Percentiles rank a stretch among this genome's conserved stretches.
Conservation (phyloP, 2,329 filamentous ascomycete species). For the Paracorniculantispora psalliotae region DNA sequence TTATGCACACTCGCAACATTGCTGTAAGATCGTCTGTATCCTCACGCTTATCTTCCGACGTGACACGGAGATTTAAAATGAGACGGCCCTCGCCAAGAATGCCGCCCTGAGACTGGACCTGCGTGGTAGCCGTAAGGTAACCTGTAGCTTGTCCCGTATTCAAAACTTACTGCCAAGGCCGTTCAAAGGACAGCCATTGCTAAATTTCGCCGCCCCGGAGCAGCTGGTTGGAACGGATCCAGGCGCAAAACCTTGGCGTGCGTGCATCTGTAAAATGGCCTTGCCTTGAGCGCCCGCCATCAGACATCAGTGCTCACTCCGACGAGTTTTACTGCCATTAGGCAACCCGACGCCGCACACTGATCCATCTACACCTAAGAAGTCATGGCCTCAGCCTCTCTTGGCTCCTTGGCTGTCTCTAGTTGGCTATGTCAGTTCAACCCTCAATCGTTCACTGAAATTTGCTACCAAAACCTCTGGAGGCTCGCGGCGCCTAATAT, state of each 20-base stretch:
- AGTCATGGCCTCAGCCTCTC: background rate
- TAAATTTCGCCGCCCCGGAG: background rate
- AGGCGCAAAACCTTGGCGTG: slow-evolving; percentile 3
- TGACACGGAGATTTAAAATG: background rate
- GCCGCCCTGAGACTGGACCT: background rate
- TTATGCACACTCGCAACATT: too few relatives aligned
- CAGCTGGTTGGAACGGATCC: slow-evolving; percentile 2
- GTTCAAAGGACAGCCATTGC: background rate
- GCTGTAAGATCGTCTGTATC: background rate
- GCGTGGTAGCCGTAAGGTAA: background rate
- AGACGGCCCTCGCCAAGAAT: background rate
- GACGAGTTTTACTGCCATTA: background rate
- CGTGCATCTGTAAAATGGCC: background rate
- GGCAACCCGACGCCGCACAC: background rate
- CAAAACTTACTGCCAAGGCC: background rate
- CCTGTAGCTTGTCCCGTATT: background rate
- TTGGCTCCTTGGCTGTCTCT: slow-evolving; percentile 6
- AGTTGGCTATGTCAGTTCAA: background rate
- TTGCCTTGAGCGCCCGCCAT: background rate
- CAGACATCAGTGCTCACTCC: background rate
- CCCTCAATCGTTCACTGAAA: background rate
- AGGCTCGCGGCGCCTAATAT: too few relatives aligned
- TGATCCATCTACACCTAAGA: background rate
- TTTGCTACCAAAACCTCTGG: too few relatives aligned
- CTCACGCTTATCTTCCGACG: background rate